Conservation (phyloP, 2,329 filamentous ascomycete genomes). For the Apiospora kogelbergensis region DNA sequence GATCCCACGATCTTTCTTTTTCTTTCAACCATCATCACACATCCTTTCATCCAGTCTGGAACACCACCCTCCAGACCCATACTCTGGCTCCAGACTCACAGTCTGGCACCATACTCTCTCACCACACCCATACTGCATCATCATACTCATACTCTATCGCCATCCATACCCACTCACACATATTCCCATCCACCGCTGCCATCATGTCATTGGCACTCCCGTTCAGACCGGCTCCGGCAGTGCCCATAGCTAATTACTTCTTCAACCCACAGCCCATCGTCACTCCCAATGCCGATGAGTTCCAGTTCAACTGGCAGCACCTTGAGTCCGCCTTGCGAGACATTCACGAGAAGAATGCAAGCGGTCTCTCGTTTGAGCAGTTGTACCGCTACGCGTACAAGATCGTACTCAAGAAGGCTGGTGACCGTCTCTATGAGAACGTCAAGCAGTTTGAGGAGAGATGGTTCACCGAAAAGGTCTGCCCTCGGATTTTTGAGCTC, state of each 20-base stretch:
- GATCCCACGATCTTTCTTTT: not conserved
- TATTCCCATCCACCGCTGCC: not conserved
- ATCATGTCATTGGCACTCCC: constrained; percentile 15
- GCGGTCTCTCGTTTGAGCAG: constrained; percentile 88
- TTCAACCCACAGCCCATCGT: constrained; percentile 24
- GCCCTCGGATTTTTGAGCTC: constrained; percentile 67
- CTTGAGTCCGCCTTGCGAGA: constrained; percentile 76
- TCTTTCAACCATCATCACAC: not conserved
- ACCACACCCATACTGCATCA: not conserved
- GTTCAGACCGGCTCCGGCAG: not conserved
- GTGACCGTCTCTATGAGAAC: constrained; percentile 74
- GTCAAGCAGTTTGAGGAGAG: constrained; percentile 79
- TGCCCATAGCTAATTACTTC: not conserved
- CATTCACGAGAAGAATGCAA: constrained; percentile 91
- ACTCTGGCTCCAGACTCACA: too few species aligned
- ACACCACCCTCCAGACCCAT: not conserved
- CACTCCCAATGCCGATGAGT: constrained; percentile 63
- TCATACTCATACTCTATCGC: not conserved
- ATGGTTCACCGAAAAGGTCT: constrained; percentile 77
- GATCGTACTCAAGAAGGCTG: constrained; percentile 86
- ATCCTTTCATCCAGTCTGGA: not conserved
- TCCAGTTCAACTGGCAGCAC: constrained; percentile 80
- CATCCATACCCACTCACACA: too few species aligned
- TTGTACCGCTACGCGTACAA: constrained; percentile 94
- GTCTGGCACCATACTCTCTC: too few species aligned